A percentile compares a stretch with the other conserved stretches of the same genome.
These are phyloP conservation scores for Phytophthora pinifolia DNA, from an alignment of 352 stramenopile genomes.

Conservation along the genomic window DNA sequence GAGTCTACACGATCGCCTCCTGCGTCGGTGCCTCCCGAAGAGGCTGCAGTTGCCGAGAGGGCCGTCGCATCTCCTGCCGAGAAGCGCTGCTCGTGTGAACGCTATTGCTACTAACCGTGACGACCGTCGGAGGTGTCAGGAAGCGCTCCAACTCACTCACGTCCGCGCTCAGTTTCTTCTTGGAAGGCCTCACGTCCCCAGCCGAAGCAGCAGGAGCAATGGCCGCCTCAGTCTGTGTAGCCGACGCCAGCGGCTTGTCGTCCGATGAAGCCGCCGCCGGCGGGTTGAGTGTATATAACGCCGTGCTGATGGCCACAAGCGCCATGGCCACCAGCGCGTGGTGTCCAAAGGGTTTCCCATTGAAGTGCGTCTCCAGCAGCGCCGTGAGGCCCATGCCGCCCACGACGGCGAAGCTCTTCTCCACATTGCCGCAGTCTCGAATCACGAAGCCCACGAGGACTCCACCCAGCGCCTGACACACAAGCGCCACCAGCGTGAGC, in stretches of 20 bases:
- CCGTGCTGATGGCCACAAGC: slow-evolving; percentile 60
- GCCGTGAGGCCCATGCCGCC: slow-evolving; percentile 81
- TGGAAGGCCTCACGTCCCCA: slow-evolving; percentile 16
- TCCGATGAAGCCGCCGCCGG: slow-evolving; percentile 25
- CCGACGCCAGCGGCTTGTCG: slow-evolving; percentile 19
- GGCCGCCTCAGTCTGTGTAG: slow-evolving; percentile 7
- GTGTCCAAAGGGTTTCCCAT: slow-evolving; percentile 67
- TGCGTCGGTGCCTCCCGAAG: slow-evolving; percentile 6
- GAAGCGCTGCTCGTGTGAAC: slow-evolving; percentile 25
- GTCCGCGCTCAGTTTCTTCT: slow-evolving; percentile 41
- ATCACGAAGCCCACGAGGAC: slow-evolving; percentile 84
- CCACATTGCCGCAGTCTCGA: slow-evolving; percentile 83
- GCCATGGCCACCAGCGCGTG: slow-evolving; percentile 56
- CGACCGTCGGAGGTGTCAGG: slow-evolving; percentile 22
- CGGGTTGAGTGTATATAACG: slow-evolving; percentile 76
- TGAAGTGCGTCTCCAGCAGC: slow-evolving; percentile 63
- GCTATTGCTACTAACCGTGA: slow-evolving; percentile 29
- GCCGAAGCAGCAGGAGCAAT: slow-evolving; percentile 2
- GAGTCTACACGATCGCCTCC: slow-evolving; percentile 27
- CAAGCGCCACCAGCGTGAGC: slow-evolving; percentile 59
- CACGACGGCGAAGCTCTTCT: slow-evolving; percentile 85
- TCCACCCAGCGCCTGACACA: slow-evolving; percentile 71
- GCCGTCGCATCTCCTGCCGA: slow-evolving; percentile 28
- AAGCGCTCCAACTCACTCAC: slow-evolving; percentile 41
- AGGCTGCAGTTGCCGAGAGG: slow-evolving; percentile 21